A percentile compares a stretch with the other conserved stretches of the same genome.
These are phyloP conservation scores for Mortierella polycephala DNA, from an alignment of 371 early-diverging fungal genomes.

Conservation along the genomic window DNA sequence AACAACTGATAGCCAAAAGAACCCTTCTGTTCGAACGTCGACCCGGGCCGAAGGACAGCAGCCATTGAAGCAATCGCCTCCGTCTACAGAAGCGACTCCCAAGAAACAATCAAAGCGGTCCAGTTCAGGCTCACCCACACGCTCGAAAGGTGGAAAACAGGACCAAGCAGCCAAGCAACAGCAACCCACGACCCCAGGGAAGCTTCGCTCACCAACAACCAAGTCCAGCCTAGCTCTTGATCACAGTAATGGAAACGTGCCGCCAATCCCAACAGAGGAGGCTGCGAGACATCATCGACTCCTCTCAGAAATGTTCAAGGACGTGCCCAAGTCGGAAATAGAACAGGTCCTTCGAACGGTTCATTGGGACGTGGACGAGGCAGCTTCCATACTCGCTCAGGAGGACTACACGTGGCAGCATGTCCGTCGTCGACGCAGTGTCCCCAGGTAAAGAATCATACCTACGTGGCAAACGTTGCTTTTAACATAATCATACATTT, in stretches of 20 bases:
- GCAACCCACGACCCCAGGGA: background rate
- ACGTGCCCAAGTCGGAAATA: constrained; percentile 25
- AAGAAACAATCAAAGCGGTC: constrained; percentile 17
- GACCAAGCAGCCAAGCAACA: background rate
- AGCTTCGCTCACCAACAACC: background rate
- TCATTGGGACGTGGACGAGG: constrained; percentile 28
- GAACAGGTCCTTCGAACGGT: constrained; percentile 21
- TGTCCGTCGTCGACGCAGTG: constrained; percentile 27
- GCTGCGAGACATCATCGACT: constrained; percentile 12
- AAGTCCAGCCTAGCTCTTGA: background rate
- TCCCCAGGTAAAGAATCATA: constrained; percentile 7
- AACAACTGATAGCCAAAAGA: background rate
- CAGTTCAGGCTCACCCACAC: constrained; percentile 8
- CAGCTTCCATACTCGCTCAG: constrained; percentile 20
- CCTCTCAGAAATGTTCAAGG: constrained; percentile 27
- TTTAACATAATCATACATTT: too few relatives aligned
- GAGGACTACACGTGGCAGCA: constrained; percentile 38
- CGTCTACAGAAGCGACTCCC: background rate
- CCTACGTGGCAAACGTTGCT: too few relatives aligned
- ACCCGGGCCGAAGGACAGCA: constrained; percentile 1
- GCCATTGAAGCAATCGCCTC: background rate
- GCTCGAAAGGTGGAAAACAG: constrained; percentile 3
- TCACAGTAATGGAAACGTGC: background rate
- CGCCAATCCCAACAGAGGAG: constrained; percentile 8
- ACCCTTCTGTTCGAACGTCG: background rate